These are phyloP conservation scores for Ophiostoma ips DNA, from an alignment of 2,329 filamentous ascomycete species.

Conservation along the genomic window DNA sequence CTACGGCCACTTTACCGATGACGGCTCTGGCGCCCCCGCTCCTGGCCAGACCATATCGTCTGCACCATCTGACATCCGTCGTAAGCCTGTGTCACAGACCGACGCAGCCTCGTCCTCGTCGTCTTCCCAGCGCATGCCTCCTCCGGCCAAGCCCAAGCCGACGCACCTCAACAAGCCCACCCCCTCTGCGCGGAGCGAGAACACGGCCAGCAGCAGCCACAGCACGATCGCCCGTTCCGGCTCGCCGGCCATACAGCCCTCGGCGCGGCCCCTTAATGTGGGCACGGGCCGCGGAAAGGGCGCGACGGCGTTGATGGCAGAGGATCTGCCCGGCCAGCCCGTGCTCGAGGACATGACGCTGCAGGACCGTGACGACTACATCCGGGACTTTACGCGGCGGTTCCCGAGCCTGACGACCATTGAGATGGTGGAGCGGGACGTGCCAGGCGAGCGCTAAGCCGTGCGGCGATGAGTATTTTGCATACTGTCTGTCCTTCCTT, in stretches of 20 bases:
- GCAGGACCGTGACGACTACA: slow-evolving; percentile 50
- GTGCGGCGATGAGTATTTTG: background rate
- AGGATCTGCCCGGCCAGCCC: slow-evolving; percentile 34
- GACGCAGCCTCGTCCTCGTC: slow-evolving; percentile 18
- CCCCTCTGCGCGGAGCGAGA: slow-evolving; percentile 3
- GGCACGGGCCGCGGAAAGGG: background rate
- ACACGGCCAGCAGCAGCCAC: background rate
- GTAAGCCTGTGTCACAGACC: slow-evolving; percentile 7
- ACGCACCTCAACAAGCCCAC: slow-evolving; percentile 39
- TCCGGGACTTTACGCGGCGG: slow-evolving; percentile 62
- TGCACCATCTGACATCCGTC: slow-evolving; percentile 12
- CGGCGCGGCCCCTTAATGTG: slow-evolving; percentile 4
- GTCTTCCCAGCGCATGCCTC: background rate
- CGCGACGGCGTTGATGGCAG: slow-evolving; percentile 25
- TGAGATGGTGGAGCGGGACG: slow-evolving; percentile 72
- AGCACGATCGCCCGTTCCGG: slow-evolving; percentile 21
- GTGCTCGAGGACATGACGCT: slow-evolving; percentile 37
- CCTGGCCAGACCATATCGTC: slow-evolving; percentile 13
- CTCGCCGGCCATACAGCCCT: slow-evolving; percentile 26
- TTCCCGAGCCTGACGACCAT: slow-evolving; percentile 76
- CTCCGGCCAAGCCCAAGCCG: slow-evolving; percentile 44
- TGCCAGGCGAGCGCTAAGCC: slow-evolving; percentile 24
- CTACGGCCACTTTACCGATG: slow-evolving; percentile 66
- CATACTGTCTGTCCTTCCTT: background rate
- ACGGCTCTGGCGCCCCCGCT: slow-evolving; percentile 17